Conservation (phyloP, 2,329 filamentous ascomycete genomes). For the Colletotrichum cereale region DNA sequence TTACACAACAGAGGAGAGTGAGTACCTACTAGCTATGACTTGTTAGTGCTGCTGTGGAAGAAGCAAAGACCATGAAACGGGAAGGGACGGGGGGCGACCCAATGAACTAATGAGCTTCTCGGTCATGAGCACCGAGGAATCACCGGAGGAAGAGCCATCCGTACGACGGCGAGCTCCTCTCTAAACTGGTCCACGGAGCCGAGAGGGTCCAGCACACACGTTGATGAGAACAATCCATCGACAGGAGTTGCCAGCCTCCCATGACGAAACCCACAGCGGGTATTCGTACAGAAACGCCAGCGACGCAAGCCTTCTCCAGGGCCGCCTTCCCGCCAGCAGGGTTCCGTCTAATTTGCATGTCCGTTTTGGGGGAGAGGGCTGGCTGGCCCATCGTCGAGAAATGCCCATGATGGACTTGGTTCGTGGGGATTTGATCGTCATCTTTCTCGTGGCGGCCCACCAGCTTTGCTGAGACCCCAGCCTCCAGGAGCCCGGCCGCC, state of each 20-base stretch:
- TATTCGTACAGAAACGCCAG: conserved; percentile 9
- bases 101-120: conserved; percentile 6
- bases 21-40: conserved; percentile 12
- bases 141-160: conserved; percentile 15
- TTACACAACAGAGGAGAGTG: background rate
- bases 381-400: conserved; percentile 5
- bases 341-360: conserved; percentile 26
- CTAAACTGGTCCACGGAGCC: conserved; percentile 2
- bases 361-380: background rate
- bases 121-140: conserved; percentile 34
- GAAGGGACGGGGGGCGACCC: background rate
- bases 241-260: background rate
- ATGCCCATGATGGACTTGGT: background rate
- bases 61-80: background rate
- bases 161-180: conserved; percentile 19
- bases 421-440: conserved; percentile 1
- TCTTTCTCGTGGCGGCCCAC: conserved; percentile 12
- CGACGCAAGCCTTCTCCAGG: conserved; percentile 16
- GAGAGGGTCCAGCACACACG: conserved; percentile 5
- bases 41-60: background rate
- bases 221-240: conserved; percentile 17
- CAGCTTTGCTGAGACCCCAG: background rate
- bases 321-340: conserved; percentile 10
- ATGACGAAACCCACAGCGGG: conserved; percentile 13
- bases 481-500: background rate